A percentile compares a stretch with the other conserved stretches of the same genome.
These are phyloP conservation scores for Stagonosporopsis chrysanthemi DNA, from an alignment of 2,329 filamentous ascomycete genomes.

Conservation along the genomic window DNA sequence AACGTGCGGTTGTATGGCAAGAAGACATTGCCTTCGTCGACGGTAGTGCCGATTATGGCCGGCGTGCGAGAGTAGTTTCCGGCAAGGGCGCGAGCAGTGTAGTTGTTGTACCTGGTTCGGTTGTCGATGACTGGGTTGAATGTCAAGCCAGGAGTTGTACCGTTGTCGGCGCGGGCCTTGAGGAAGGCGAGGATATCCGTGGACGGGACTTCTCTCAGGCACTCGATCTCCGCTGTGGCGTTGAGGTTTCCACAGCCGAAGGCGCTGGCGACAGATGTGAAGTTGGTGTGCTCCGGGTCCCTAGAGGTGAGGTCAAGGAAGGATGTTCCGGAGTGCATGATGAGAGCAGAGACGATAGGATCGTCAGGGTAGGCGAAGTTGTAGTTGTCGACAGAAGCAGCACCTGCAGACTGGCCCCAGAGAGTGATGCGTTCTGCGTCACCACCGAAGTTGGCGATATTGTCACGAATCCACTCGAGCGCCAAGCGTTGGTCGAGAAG, in stretches of 20 bases:
- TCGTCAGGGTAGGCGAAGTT: constrained; percentile 58
- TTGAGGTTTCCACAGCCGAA: constrained; percentile 43
- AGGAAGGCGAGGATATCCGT: constrained; percentile 44
- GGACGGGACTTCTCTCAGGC: constrained; percentile 45
- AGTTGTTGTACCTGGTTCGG: constrained; percentile 46
- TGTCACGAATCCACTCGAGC: constrained; percentile 51
- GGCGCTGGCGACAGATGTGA: constrained; percentile 48
- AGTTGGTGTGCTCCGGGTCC: constrained; percentile 45
- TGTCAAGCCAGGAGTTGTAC: constrained; percentile 32
- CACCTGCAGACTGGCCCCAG: constrained; percentile 51
- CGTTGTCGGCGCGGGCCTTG: constrained; percentile 37
- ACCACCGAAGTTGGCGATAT: constrained; percentile 49
- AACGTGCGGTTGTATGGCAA: constrained; percentile 39
- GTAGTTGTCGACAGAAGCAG: constrained; percentile 56
- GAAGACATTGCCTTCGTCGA: constrained; percentile 47
- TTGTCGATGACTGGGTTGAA: constrained; percentile 44
- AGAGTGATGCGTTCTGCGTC: constrained; percentile 50
- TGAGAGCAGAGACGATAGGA: constrained; percentile 52
- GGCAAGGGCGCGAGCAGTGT: constrained; percentile 40
- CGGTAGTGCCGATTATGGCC: constrained; percentile 48
- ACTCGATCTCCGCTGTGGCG: constrained; percentile 42
- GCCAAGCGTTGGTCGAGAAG: constrained; percentile 51
- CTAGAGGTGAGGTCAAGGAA: constrained; percentile 18
- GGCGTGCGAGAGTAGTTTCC: constrained; percentile 41
- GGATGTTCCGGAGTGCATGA: constrained; percentile 38